Percentiles rank a stretch among this genome's conserved stretches.
Evolutionary conservation across 2,329 filamentous ascomycete genomes (phyloP).

Genomic region (Cordyceps javanica): DNA sequence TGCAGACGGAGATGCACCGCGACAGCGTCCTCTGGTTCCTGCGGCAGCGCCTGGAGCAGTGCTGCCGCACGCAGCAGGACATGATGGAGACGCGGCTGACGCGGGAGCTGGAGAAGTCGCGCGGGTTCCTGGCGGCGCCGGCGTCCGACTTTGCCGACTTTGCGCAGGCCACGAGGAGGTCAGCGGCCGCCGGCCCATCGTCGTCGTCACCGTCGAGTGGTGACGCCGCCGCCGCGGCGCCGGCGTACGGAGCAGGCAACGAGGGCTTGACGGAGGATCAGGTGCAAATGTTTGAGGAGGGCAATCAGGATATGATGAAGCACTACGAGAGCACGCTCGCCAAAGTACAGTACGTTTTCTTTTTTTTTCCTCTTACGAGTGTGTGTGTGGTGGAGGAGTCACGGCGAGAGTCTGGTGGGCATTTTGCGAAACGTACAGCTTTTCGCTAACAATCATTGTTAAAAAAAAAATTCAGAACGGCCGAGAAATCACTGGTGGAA

Average conservation of each 20-base stretch:
- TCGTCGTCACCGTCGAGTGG: too few species aligned
- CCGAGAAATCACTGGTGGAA: conserved; percentile 84
- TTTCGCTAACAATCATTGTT: too few species aligned
- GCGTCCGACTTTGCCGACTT: conserved; percentile 29
- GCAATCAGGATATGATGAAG: conserved; percentile 87
- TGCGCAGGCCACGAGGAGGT: conserved; percentile 17
- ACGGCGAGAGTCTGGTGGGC: background rate
- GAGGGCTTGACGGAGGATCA: conserved; percentile 73
- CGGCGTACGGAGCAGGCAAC: conserved; percentile 17
- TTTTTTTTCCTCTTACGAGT: too few species aligned
- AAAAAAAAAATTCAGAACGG: conserved; percentile 54
- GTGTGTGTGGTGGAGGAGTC: too few species aligned
- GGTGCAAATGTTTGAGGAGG: conserved; percentile 85
- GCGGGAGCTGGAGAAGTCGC: conserved; percentile 82
- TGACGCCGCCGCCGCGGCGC: background rate
- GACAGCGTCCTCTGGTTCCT: conserved; percentile 83
- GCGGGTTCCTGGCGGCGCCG: conserved; percentile 57
- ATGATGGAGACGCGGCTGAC: conserved; percentile 91
- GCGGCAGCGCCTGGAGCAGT: conserved; percentile 67
- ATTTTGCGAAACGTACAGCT: background rate
- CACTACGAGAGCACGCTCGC: conserved; percentile 92
- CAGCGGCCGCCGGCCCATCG: too few species aligned
- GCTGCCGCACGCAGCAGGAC: conserved; percentile 69
- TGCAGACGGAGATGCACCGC: conserved; percentile 62
- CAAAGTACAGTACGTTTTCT: conserved; percentile 71